These are phyloP conservation scores for Prunus mume DNA, from an alignment of 306 rosid species.

Conservation along the genomic window DNA sequence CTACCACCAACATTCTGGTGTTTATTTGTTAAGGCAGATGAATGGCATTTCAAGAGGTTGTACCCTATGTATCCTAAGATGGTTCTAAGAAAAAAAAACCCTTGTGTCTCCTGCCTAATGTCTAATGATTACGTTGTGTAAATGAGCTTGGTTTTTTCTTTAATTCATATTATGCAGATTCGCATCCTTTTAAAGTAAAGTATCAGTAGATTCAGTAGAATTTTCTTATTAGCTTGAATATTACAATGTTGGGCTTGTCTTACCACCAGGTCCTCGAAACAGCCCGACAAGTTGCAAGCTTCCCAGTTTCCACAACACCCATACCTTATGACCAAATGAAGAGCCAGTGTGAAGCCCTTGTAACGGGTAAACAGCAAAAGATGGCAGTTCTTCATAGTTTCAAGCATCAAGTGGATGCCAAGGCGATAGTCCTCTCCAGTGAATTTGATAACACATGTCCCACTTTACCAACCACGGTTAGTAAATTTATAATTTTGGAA, in stretches of 20 bases:
- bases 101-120: too few species aligned
- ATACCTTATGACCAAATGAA: conserved; percentile 89
- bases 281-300: conserved; percentile 84
- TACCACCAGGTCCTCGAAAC: conserved; percentile 76
- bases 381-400: conserved; percentile 86
- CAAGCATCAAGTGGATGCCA: conserved; percentile 60
- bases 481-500: conserved; percentile 9
- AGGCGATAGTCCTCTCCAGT: conserved; percentile 56
- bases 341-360: conserved; percentile 94
- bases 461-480: conserved; percentile 46
- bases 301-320: conserved; percentile 62
- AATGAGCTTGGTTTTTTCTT: too few species aligned
- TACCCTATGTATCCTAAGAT: too few species aligned
- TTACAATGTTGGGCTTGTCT: conserved; percentile 17
- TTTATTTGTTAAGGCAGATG: too few species aligned
- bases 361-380: conserved; percentile 71
- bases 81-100: too few species aligned
- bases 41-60: too few species aligned
- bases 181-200: too few species aligned
- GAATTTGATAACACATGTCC: conserved; percentile 41
- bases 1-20: too few species aligned
- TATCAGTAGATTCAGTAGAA: too few species aligned
- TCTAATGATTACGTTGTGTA: too few species aligned
- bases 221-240: too few species aligned
- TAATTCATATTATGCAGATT: too few species aligned